These are phyloP conservation scores for Plectosphaerella plurivora DNA, from an alignment of 2,329 filamentous ascomycete genomes.

Conservation along the genomic window DNA sequence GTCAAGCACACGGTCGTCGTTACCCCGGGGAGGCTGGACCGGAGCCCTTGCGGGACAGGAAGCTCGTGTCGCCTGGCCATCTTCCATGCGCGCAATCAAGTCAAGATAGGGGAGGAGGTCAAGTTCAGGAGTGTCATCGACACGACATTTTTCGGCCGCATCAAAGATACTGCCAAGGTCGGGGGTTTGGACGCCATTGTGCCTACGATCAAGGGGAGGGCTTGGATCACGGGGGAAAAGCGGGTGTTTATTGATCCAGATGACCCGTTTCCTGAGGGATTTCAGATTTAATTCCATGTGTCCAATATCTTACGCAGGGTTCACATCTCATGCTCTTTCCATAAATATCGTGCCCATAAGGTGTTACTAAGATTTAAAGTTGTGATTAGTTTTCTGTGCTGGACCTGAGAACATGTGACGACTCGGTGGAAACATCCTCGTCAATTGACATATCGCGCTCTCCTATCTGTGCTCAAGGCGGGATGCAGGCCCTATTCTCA, in stretches of 20 bases:
- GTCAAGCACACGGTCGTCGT: conserved; percentile 37
- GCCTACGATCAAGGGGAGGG: conserved; percentile 35
- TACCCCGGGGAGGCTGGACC: conserved; percentile 37
- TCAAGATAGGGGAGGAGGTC: conserved; percentile 30
- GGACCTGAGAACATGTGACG: no score
- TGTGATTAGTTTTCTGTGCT: no score
- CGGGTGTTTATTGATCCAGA: conserved; percentile 35
- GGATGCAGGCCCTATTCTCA: no score
- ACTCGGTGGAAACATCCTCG: no score
- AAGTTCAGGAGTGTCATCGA: conserved; percentile 35
- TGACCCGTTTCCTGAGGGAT: conserved; percentile 37
- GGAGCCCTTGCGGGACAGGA: conserved; percentile 41
- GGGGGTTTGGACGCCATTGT: conserved; percentile 33
- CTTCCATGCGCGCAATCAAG: conserved; percentile 32
- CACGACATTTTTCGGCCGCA: conserved; percentile 12
- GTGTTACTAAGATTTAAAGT: no score
- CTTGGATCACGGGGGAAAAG: conserved; percentile 40
- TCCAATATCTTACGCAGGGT: no score
- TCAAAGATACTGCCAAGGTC: no score
- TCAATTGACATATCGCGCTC: no score
- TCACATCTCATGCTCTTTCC: no score
- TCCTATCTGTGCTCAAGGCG: no score
- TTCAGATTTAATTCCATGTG: no score
- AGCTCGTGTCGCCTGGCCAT: conserved; percentile 37
- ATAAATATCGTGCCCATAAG: no score